Base-by-base conservation (phyloP, 169 alveolate genomes). In the Plasmodium adleri region DNA sequence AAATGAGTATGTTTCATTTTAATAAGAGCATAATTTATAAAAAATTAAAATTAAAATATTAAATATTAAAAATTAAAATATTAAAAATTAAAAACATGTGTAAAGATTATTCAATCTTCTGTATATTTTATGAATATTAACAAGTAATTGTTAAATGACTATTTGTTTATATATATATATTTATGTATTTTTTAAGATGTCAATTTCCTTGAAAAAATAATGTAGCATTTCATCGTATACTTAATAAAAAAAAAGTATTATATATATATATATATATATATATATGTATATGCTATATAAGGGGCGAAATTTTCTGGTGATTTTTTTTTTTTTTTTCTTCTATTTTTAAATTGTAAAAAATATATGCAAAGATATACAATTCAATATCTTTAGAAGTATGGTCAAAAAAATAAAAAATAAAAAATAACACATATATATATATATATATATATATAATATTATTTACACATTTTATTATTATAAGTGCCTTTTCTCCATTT, bases 401-500 rank as follows among this genome's bases (percentile, higher is more conserved):
- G 1, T 17, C 17, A 62, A 62, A 62, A 26, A 28, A 28, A 26
- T 10, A 26, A 64, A 64, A 64, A 64, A 64, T 24, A 64, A 64
- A 22, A 64, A 22, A 17, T 24, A 64, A 8, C 15, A 12, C 4
- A 12, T 50, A 50, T 13, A 50, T 50, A 50, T 13, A 50, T 50
- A 50, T 50, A 50, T 50, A 26, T 13, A 52, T 68, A 22, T 20
- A 12, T 2, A 74, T 9, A 22, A 52, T 13, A 52, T 7, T 17
- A 15, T 52, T 15, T 52, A 15, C 60, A 52, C 17, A 15, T 32
- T 13, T 24, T 39, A 52, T 20, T 49, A n/a, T 58, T 22, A 22
- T 24, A 56, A n/a, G 2, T 24, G 10, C 12, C 24, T 56, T 56
- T 45, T 32, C 39, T 28, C 62, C 26, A 64, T 26, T n/a, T 32